phyloP scores from a whole-genome alignment of 495 filamentous ascomycete genomes.

The Aspergillus steynii region DNA sequence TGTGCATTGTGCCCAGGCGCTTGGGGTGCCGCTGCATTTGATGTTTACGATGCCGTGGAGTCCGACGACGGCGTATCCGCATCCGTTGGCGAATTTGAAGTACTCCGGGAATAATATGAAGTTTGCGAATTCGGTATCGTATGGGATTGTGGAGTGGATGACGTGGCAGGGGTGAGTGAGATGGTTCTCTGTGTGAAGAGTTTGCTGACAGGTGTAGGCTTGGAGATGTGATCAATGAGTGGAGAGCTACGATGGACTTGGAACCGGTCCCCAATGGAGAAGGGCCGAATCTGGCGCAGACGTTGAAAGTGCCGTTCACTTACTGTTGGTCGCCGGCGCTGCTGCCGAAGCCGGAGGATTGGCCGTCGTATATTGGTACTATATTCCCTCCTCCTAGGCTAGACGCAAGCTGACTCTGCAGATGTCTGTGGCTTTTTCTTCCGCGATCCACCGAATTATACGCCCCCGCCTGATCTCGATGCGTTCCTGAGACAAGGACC shows the following conservation, averaged over 20 bases:
- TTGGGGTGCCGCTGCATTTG: slow-evolving; percentile 63
- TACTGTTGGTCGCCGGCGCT: slow-evolving; percentile 66
- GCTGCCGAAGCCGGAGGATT: slow-evolving; percentile 62
- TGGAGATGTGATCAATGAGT: slow-evolving; percentile 61
- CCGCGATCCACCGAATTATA: slow-evolving; percentile 50
- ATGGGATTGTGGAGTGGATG: slow-evolving; percentile 62
- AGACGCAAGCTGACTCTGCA: slow-evolving; percentile 11
- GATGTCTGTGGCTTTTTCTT: slow-evolving; percentile 66
- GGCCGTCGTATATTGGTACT: slow-evolving; percentile 56
- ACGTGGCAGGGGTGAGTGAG: slow-evolving; percentile 63
- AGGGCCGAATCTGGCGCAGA: slow-evolving; percentile 36
- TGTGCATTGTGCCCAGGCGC: slow-evolving; percentile 61
- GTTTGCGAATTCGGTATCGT: slow-evolving; percentile 59
- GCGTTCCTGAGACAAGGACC: slow-evolving; percentile 55
- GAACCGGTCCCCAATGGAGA: slow-evolving; percentile 46
- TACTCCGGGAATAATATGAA: slow-evolving; percentile 42
- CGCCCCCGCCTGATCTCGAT: slow-evolving; percentile 49
- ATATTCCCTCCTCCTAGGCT: neutral
- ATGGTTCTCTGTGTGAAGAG: neutral
- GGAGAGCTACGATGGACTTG: slow-evolving; percentile 51
- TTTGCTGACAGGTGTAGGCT: slow-evolving; percentile 38
- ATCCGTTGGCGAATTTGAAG: slow-evolving; percentile 57
- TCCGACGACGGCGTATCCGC: slow-evolving; percentile 54
- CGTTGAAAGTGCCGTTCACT: slow-evolving; percentile 59
- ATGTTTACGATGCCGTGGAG: slow-evolving; percentile 69